Base-by-base conservation (phyloP, 495 filamentous ascomycete species). In the Trichoderma reesei region DNA sequence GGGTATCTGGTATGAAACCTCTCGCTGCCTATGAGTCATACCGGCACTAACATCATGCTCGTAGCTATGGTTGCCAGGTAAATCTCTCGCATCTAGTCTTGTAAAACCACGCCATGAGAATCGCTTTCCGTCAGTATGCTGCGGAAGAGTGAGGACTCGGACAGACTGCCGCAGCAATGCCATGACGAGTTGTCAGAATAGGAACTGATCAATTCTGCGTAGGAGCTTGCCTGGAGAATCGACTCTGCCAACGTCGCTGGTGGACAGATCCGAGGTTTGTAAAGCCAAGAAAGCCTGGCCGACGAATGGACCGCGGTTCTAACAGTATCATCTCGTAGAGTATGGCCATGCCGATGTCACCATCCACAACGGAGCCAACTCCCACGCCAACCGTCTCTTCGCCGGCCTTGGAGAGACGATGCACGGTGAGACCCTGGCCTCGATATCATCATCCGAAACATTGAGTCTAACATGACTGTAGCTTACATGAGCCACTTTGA, bases 401-500 rank as follows among this genome's bases (percentile, higher is more conserved):
- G 72, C 81, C 6, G 89, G 84, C 7, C 71, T 96, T 0, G 84
- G 83, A 54, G 83, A 87, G 64, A 74, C 84, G 63, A 82, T 89
- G 68, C 69, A 71, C 60, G 75, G 66, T 67, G 56, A 62, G 51
- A 11, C 5, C 10, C 6, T 16, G 5, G 37, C 41, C 26, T 41
- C 9, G 18, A 18, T 41, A 20, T 46, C 9, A 59, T 37, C 9
- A 16, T 41, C 7, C 51, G 13, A 20, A 16, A 64, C 4, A 9
- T 46, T 7, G 20, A 64, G 63, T 14, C 26, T 39, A 8, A 60
- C 51, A 13, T 59, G 67, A 62, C 46, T 4, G 10, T 65, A 63
- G 84, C 88, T 7, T 96, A 84, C 81, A 96, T 96, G 92, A 89
- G 85, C 65, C 92, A 96, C 71, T 86, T 85, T 41, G 92, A 96